Evolutionary conservation across 495 filamentous ascomycete species (phyloP).

Genomic region (Sabuloglossum arenarium): DNA sequence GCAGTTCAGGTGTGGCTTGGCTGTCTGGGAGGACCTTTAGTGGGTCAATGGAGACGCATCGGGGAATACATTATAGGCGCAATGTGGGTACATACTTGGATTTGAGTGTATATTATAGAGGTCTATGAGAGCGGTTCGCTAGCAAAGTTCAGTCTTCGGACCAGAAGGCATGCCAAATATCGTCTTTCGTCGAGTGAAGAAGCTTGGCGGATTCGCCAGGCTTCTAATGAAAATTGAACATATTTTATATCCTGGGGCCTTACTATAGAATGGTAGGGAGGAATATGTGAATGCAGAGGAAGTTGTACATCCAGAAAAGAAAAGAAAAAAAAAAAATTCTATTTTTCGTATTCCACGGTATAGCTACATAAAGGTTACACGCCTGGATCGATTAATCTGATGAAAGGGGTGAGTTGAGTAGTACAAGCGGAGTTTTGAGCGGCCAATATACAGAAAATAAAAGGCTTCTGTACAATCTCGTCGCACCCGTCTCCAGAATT

Average conservation of each 20-base stretch:
- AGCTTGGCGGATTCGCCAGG: too few species aligned
- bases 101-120: background rate
- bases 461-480: background rate
- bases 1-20: background rate
- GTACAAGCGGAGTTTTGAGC: background rate
- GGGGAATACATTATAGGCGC: background rate
- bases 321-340: background rate
- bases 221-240: too few species aligned
- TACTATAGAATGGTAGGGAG: too few species aligned
- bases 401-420: background rate
- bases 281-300: too few species aligned
- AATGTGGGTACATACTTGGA: background rate
- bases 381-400: background rate
- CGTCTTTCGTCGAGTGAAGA: background rate
- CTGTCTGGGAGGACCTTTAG: background rate
- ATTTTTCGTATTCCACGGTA: background rate
- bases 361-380: background rate
- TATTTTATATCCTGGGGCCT: too few species aligned
- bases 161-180: background rate
- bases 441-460: background rate
- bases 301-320: too few species aligned
- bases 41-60: background rate
- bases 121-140: background rate
- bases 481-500: too few species aligned
- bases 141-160: background rate